A percentile compares a stretch with the other conserved stretches of the same genome.
These are phyloP conservation scores for Mucor indicus DNA, from an alignment of 371 early-diverging fungal species.

Conservation along the genomic window DNA sequence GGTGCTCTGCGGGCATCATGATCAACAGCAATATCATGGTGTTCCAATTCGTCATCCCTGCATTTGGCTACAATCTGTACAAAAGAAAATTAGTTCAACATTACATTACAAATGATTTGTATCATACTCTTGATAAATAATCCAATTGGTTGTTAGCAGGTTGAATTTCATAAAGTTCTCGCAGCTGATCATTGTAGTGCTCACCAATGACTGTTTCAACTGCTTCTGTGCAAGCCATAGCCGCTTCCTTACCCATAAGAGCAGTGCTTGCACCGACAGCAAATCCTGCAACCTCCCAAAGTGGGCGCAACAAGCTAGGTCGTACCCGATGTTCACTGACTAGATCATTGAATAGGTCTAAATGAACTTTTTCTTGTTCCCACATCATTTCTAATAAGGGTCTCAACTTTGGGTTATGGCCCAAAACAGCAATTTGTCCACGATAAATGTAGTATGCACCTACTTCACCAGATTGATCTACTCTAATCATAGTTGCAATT, in stretches of 20 bases:
- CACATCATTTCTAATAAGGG: constrained; percentile 88
- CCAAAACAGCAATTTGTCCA: constrained; percentile 88
- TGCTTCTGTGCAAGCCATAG: constrained; percentile 97
- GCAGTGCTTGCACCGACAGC: constrained; percentile 86
- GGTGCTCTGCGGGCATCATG: constrained; percentile 85
- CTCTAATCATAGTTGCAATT: constrained; percentile 73
- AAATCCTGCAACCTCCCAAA: constrained; percentile 87
- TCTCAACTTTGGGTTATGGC: constrained; percentile 63
- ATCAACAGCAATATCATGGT: constrained; percentile 85
- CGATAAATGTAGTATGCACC: constrained; percentile 93
- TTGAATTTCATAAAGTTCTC: constrained; percentile 61
- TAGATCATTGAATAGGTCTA: constrained; percentile 74
- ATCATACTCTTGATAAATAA: constrained; percentile 55
- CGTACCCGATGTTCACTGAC: constrained; percentile 75
- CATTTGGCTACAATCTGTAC: constrained; percentile 66
- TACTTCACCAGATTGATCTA: constrained; percentile 95
- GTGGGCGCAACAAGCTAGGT: constrained; percentile 79
- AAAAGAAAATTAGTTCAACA: not conserved
- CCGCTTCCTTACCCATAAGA: constrained; percentile 86
- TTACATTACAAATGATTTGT: not conserved
- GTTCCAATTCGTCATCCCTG: constrained; percentile 94
- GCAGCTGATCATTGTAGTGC: constrained; percentile 90
- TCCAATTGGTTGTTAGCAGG: constrained; percentile 58
- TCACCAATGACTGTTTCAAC: constrained; percentile 96
- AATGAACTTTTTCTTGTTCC: constrained; percentile 88